Evolutionary conservation across 768 basidiomycete genomes (phyloP), one percentile per base, ranked within the genome.

Genomic region (Xerocomellus intermedius): DNA sequence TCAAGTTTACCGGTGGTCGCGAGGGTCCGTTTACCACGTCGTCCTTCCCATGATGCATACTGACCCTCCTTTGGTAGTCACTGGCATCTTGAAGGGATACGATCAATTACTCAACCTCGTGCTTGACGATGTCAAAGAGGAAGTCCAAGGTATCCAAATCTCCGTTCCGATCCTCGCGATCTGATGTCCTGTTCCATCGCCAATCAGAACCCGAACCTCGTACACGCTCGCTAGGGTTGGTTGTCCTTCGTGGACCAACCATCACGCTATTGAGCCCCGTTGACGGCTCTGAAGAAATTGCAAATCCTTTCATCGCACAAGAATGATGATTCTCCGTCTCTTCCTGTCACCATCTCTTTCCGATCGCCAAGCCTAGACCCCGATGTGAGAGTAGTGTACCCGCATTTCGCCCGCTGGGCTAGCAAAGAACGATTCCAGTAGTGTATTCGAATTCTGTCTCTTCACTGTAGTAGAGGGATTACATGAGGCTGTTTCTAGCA

Each of bases 81-180:
- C 84, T 8, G 97, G 97, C 4, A 81, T 90, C 17, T 74, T 99
- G 58, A 99, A 99, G 74, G 97, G 97, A 24, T 98, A 85, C 65
- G 97, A 98, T 73, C 95, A 98, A 63, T 78, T 98, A 37, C 81
- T 98, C 54, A 98, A 99, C 71, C 86, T 99, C 52, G 97, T 99
- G 47, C 82, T 99, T 47, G 97, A 99, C 72, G 92, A 97, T 56
- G 94, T 98, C 7, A 82, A 87, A 64, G 97, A 99, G 73, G 81
- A 89, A 37, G 61, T 91, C 3, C 80, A 81, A 67, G 85, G 90
- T 89, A 66, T 60, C 77, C 58, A 8, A 33, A 43, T 42, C 9
- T 44, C 51, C 37, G 57, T 49, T 50, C 53, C 59, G 50, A 55
- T 56, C 44, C 45, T 58, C 39, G 41, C 50, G 44, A 48, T 56